A percentile compares a stretch with the other conserved stretches of the same genome.
These are phyloP conservation scores for Allium fistulosum DNA, from an alignment of 106 monocot genomes.

Conservation along the genomic window DNA sequence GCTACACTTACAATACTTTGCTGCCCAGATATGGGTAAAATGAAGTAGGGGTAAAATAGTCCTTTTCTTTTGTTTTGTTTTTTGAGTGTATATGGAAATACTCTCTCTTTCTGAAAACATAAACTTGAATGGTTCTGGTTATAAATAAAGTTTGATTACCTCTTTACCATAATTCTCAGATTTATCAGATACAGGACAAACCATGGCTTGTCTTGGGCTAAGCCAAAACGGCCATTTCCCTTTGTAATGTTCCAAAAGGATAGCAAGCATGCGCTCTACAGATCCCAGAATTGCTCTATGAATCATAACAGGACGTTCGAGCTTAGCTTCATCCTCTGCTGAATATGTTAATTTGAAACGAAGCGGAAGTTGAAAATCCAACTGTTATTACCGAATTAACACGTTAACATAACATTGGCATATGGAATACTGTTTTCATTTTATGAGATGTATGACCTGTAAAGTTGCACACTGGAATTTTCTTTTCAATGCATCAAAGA, in stretches of 20 bases:
- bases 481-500: conserved; percentile 95
- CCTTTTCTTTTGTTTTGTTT: too few relatives aligned
- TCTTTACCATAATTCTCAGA: conserved; percentile 63
- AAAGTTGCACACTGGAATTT: conserved; percentile 99
- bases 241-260: conserved; percentile 96
- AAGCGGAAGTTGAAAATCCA: conserved; percentile 94
- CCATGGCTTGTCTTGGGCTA: conserved; percentile 97
- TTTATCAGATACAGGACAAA: conserved; percentile 82
- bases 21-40: too few relatives aligned
- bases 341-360: conserved; percentile 88
- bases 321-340: conserved; percentile 88
- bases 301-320: conserved; percentile 94
- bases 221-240: conserved; percentile 99
- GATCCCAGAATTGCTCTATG: conserved; percentile 96
- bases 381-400: conserved; percentile 33
- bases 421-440: not conserved
- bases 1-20: too few relatives aligned
- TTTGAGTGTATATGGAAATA: too few relatives aligned
- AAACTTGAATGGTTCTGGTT: too few relatives aligned
- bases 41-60: too few relatives aligned
- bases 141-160: conserved; percentile 23
- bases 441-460: conserved; percentile 43
- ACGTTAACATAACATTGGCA: conserved; percentile 10
- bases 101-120: too few relatives aligned
- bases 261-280: conserved; percentile 97